A percentile compares a stretch with the other conserved stretches of the same genome.
Evolutionary conservation across 1,139 yeast genomes (phyloP).

Genomic region (Ashbya aceris): DNA sequence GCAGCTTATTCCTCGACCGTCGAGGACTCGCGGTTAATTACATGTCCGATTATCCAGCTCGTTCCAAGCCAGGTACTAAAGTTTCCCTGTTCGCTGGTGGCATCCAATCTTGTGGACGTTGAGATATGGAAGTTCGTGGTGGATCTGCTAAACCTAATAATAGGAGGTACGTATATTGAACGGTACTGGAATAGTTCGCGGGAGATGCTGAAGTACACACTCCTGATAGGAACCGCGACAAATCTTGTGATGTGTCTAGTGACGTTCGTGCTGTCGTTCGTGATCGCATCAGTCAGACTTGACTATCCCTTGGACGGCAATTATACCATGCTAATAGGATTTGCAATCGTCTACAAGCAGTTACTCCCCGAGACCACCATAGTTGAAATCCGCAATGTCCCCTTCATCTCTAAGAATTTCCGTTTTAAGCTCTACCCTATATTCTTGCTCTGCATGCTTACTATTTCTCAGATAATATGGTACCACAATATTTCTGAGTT

Average conservation of each 20-base stretch:
- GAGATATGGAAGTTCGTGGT: constrained; percentile 42
- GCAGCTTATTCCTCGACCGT: constrained; percentile 13
- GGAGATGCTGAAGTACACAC: constrained; percentile 51
- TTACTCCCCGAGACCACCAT: constrained; percentile 82
- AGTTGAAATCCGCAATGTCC: constrained; percentile 35
- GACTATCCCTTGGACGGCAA: constrained; percentile 56
- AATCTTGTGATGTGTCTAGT: constrained; percentile 41
- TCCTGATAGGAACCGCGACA: constrained; percentile 51
- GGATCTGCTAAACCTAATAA: constrained; percentile 41
- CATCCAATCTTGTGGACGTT: constrained; percentile 66
- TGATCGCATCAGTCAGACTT: constrained; percentile 22
- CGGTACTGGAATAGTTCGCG: constrained; percentile 45
- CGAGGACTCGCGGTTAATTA: constrained; percentile 33
- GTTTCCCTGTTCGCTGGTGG: constrained; percentile 70
- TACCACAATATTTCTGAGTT: constrained; percentile 45
- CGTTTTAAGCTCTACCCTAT: constrained; percentile 72
- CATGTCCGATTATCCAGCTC: constrained; percentile 57
- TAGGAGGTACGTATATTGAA: constrained; percentile 47
- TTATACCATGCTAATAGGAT: constrained; percentile 60
- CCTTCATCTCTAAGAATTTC: constrained; percentile 53
- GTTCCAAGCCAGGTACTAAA: constrained; percentile 53
- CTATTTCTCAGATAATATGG: constrained; percentile 26
- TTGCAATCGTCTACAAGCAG: constrained; percentile 80
- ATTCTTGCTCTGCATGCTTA: constrained; percentile 39
- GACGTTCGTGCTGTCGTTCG: constrained; percentile 33